Base-by-base conservation (phyloP, 352 stramenopile genomes). In the Globisporangium irregulare region DNA sequence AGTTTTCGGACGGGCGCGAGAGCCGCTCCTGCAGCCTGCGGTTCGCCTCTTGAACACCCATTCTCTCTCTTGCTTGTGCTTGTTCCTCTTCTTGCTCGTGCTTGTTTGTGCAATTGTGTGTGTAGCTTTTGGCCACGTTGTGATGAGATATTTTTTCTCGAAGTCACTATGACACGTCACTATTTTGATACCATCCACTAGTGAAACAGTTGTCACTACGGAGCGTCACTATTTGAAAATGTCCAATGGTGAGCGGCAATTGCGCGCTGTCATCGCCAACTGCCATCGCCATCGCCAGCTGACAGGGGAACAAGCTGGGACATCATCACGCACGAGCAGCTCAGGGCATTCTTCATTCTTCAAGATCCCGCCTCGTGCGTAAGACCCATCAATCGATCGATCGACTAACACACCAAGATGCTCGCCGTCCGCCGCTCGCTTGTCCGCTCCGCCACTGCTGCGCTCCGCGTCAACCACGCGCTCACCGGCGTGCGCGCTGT, bases 1-100 rank as follows among this genome's bases (percentile, higher is more conserved):
- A 94, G 67, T 77, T 80, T 72, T 87, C 76, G 20, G 83, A 76
- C 36, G 77, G 78, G 51, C 79, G 75, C 70, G 78, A 72, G 67
- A 93, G 76, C 56, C 79, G 77, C 64, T 68, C 72, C 50, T 79
- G 70, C 61, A 87, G 70, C 58, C 78, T 82, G 60, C 6, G 24
- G n/a, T 57, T 70, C 56, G 68, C 29, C 59, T 60, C 65, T 50
- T 53, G 22, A 18, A 32, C 9, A 0, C 55, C 14, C n/a, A 36
- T 10, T 61, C 53, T 25, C 2, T 12, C 20, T 59, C 53, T 36
- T 56, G 50, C 5, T 15, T 4, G 29, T 66, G 22, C 25, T 27
- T 59, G 7, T 18, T 18, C 9, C 15, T 66, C 18, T 50, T 46
- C 38, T 18, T 46, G 38, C 10, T 41, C 34, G 12, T 38, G 22